A percentile compares a stretch with the other conserved stretches of the same genome.
phyloP scores from a whole-genome alignment of 1,139 yeast species.

The Lodderomyces parapsilosis region DNA sequence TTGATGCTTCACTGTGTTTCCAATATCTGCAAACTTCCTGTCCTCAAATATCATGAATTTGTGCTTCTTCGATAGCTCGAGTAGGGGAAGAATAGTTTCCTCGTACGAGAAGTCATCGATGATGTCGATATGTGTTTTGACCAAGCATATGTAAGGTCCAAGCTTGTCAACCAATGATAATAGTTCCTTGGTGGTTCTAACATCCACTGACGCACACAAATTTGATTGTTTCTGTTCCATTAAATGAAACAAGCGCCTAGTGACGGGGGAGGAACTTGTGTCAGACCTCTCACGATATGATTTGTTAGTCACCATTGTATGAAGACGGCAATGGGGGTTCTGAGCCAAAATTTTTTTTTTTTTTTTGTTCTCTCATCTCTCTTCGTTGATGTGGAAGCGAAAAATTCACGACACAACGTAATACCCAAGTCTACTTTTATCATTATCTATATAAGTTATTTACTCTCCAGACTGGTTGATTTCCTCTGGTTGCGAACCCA shows the following conservation, averaged over 20 bases:
- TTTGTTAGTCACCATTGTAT: constrained; percentile 21
- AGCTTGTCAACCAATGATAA: constrained; percentile 68
- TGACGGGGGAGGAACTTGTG: constrained; percentile 74
- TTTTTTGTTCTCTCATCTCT: too few relatives aligned
- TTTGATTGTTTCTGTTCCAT: constrained; percentile 84
- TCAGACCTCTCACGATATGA: constrained; percentile 71
- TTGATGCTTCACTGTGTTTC: constrained; percentile 95
- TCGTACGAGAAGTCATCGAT: constrained; percentile 85
- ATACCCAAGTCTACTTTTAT: neutral
- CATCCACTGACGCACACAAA: constrained; percentile 96
- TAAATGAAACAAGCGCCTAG: constrained; percentile 65
- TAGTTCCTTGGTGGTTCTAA: constrained; percentile 73
- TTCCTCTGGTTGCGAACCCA: constrained; percentile 9
- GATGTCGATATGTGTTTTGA: constrained; percentile 93
- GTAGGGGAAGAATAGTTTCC: constrained; percentile 71
- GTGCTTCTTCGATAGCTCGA: constrained; percentile 70
- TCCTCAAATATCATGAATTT: constrained; percentile 90
- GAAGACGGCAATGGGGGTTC: too few relatives aligned
- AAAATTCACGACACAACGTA: too few relatives aligned
- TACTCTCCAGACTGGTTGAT: neutral
- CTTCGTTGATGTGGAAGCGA: too few relatives aligned
- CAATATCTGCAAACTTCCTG: constrained; percentile 97
- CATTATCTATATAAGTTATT: neutral
- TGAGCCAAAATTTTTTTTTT: neutral
- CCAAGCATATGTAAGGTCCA: constrained; percentile 90